Conservation (phyloP, 2,329 filamentous ascomycete species). For the Pseudohalonectria lignicola region DNA sequence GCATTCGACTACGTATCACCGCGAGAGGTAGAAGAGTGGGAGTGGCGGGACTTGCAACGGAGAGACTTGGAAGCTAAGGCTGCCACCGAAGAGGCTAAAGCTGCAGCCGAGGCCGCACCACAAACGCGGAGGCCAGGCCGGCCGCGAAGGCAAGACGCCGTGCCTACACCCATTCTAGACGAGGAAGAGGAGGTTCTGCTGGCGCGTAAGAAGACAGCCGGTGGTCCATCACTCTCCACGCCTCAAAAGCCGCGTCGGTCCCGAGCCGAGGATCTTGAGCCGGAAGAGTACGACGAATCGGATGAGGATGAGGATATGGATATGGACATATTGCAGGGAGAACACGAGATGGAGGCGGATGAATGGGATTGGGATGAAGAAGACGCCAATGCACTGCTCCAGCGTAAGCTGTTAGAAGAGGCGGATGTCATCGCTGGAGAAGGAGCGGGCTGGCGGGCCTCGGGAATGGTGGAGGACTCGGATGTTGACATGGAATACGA, state of each 20-base stretch:
- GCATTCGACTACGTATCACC: constrained; percentile 50
- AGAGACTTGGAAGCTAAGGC: constrained; percentile 23
- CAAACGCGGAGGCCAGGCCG: constrained; percentile 6
- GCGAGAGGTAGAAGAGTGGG: constrained; percentile 44
- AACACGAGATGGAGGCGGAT: constrained; percentile 5
- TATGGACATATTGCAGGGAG: constrained; percentile 12
- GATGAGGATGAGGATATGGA: constrained; percentile 17
- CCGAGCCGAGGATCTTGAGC: no score
- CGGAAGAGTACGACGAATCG: no score
- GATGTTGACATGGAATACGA: no score
- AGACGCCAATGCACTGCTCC: constrained; percentile 2
- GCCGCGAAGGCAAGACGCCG: constrained; percentile 3
- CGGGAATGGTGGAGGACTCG: no score
- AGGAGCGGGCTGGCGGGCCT: no score
- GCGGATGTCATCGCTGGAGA: no score
- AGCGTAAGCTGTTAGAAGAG: not conserved
- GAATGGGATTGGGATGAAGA: constrained; percentile 4
- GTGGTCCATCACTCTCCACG: constrained; percentile 26
- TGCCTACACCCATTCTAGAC: constrained; percentile 4
- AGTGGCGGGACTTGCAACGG: constrained; percentile 31
- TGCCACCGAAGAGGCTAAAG: constrained; percentile 13
- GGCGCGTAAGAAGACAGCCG: constrained; percentile 14
- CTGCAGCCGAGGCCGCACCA: not conserved
- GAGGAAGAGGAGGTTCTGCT: constrained; percentile 15
- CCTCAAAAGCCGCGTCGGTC: constrained; percentile 22